Evolutionary conservation across 2,329 filamentous ascomycete genomes (phyloP), one percentile per base, ranked within the genome.

Genomic region (Trichoderma sp.): DNA sequence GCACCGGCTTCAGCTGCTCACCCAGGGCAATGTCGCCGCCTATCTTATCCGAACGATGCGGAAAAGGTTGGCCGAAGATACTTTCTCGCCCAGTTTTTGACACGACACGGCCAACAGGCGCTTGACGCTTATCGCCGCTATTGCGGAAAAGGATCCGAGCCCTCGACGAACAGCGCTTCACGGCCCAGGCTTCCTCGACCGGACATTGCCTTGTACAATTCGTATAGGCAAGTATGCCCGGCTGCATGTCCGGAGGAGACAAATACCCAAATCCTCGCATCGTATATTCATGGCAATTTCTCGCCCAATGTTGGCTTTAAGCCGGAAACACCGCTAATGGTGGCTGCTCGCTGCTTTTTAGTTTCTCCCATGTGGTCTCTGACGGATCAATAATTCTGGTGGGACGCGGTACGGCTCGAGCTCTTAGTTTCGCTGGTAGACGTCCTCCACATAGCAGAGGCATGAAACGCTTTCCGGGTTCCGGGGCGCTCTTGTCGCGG

Each of bases 321-420:
- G 4, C 37, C 25, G 35, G 50, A 34, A 52, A 32, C 50, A 37
- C 60, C 34, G 25, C 60, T 64, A 54, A 52, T n/a, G n/a, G n/a
- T n/a, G 48, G 42, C 50, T 29, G n/a, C 50, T 64, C 22, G 32
- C 19, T 32, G 32, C 19, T 17, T 15, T 52, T 34, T 63, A 63
- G 59, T 63, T 52, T 53, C 42, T 53, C 32, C n/a, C 19, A 35
- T 15, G 32, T 32, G 48, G 34, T 53, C 34, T 32, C 60, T 29
- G 39, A 64, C 27, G 61, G 50, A 48, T 64, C 50, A 64, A 56
- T 52, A 64, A n/a, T 50, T 57, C 19, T 13, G 39, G 69, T 70
- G 70, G 70, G 66, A 70, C 69, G 64, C 70, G 70, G 70, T 70
- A 69, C 71, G 71, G 69, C 71, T 70, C 71, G 69, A 67, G 64